These are phyloP conservation scores for Chaetomium tenue DNA, from an alignment of 495 filamentous ascomycete genomes.

Conservation along the genomic window DNA sequence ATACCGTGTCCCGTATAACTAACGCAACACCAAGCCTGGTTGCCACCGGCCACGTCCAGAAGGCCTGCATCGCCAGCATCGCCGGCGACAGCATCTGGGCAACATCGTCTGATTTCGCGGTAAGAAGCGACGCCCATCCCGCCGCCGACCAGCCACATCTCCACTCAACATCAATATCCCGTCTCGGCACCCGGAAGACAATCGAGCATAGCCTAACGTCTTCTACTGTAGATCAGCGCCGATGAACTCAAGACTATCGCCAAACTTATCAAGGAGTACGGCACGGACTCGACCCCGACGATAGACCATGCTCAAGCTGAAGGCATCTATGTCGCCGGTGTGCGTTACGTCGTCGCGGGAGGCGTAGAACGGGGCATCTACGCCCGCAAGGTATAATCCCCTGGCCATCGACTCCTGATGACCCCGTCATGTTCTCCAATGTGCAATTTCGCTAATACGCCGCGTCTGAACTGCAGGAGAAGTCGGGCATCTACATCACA, in stretches of 20 bases:
- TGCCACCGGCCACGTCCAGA: slow-evolving; percentile 77
- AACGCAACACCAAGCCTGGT: slow-evolving; percentile 61
- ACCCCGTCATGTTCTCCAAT: background rate
- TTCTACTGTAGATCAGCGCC: slow-evolving; percentile 49
- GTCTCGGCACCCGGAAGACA: background rate
- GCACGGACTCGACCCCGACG: slow-evolving; percentile 46
- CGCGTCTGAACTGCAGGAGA: slow-evolving; percentile 56
- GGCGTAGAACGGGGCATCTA: slow-evolving; percentile 77
- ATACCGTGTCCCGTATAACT: background rate
- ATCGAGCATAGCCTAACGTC: background rate
- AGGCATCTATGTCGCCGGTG: slow-evolving; percentile 69
- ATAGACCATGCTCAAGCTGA: slow-evolving; percentile 47
- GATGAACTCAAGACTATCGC: slow-evolving; percentile 59
- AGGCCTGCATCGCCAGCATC: slow-evolving; percentile 79
- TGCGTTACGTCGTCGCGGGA: slow-evolving; percentile 68
- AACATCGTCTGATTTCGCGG: slow-evolving; percentile 63
- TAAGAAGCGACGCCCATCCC: slow-evolving; percentile 45
- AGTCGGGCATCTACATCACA: slow-evolving; percentile 72
- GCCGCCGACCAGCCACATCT: background rate
- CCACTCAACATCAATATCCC: background rate
- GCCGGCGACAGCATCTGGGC: slow-evolving; percentile 86
- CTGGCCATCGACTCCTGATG: background rate
- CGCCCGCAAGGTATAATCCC: slow-evolving; percentile 69
- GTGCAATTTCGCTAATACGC: slow-evolving; percentile 4
- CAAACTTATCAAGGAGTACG: slow-evolving; percentile 38